A percentile compares a stretch with the other conserved stretches of the same genome.
Evolutionary conservation across 305 asterid genomes (phyloP).

Genomic region (Fraxinus baroniana): DNA sequence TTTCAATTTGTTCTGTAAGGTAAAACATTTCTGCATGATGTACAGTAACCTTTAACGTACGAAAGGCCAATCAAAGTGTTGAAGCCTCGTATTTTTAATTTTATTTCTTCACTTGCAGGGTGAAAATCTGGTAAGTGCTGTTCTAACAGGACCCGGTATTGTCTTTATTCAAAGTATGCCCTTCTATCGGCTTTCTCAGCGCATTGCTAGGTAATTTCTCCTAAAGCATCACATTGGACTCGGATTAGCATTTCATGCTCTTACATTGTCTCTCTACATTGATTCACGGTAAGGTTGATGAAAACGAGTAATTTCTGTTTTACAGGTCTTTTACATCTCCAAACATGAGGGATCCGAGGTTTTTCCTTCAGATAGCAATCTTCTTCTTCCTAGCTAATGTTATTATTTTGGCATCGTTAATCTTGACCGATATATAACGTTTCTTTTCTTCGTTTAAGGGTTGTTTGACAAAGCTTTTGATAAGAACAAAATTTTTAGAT

Average conservation of each 20-base stretch:
- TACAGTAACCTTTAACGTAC: background rate
- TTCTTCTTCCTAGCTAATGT: conserved; percentile 89
- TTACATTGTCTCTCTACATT: background rate
- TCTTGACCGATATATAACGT: conserved; percentile 82
- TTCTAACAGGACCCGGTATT: conserved; percentile 93
- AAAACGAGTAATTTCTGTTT: conserved; percentile 20
- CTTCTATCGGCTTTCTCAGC: conserved; percentile 91
- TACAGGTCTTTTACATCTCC: conserved; percentile 94
- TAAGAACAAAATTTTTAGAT: background rate
- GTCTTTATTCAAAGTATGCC: conserved; percentile 99
- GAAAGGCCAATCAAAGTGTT: background rate
- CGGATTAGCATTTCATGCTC: background rate
- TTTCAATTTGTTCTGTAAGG: background rate
- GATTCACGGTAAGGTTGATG: conserved; percentile 8
- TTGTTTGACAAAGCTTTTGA: background rate
- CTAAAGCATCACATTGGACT: background rate
- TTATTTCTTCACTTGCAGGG: conserved; percentile 48
- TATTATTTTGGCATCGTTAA: conserved; percentile 81
- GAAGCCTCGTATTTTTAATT: background rate
- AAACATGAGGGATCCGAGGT: conserved; percentile 94
- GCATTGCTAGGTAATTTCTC: conserved; percentile 80
- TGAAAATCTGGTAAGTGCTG: conserved; percentile 83
- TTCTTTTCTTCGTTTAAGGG: background rate
- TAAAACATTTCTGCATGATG: background rate
- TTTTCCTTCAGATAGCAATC: conserved; percentile 86